Conservation (phyloP, 495 filamentous ascomycete species). For the Aspergillus coremiiformis region DNA sequence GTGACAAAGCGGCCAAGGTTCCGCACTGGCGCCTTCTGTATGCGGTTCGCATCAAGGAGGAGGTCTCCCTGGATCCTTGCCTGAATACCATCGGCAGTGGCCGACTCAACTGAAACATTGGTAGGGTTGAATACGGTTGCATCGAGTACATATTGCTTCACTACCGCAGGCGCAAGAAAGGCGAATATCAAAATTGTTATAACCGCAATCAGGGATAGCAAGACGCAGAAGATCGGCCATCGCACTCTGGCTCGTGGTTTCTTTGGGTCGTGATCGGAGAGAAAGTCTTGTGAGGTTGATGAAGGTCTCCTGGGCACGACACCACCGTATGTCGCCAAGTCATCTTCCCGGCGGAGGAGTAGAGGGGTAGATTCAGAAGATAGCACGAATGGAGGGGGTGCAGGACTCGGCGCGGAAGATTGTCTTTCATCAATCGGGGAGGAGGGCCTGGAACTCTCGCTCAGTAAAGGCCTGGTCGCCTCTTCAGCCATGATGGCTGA, state of each 20-base stretch:
- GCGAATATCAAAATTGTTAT: conserved; percentile 51
- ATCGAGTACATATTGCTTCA: conserved; percentile 78
- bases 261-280: conserved; percentile 7
- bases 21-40: conserved; percentile 60
- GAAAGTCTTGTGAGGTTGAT: conserved; percentile 10
- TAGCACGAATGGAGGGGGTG: conserved; percentile 26
- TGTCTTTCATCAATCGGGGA: conserved; percentile 2
- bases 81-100: conserved; percentile 67
- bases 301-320: conserved; percentile 15
- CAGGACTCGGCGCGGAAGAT: conserved; percentile 10
- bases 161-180: conserved; percentile 71
- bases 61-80: conserved; percentile 77
- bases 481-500: conserved; percentile 31
- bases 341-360: conserved; percentile 31
- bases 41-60: conserved; percentile 64
- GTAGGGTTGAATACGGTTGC: conserved; percentile 74
- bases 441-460: conserved; percentile 18
- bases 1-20: conserved; percentile 70
- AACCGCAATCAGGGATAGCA: conserved; percentile 43
- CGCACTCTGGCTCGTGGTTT: conserved; percentile 28
- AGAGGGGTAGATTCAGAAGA: conserved; percentile 41
- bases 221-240: conserved; percentile 53
- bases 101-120: conserved; percentile 71
- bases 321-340: conserved; percentile 28
- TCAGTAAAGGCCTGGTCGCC: conserved; percentile 26